These are phyloP conservation scores for Phytophthora idaei DNA, from an alignment of 352 stramenopile genomes.

Conservation along the genomic window DNA sequence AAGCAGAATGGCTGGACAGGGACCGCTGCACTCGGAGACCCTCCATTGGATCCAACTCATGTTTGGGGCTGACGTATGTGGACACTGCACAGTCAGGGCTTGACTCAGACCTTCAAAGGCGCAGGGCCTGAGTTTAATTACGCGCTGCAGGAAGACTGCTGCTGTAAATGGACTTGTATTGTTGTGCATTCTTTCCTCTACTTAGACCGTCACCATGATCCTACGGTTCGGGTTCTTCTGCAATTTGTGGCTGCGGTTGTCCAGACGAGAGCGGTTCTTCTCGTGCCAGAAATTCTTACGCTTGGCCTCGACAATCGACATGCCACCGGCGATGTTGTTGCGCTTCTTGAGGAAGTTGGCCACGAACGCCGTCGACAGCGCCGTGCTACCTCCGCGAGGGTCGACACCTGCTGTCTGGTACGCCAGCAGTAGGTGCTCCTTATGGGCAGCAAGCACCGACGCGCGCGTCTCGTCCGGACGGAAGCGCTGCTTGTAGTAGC, in stretches of 20 bases:
- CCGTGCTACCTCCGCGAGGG: slow-evolving; percentile 55
- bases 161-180: slow-evolving; percentile 21
- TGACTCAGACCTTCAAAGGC: not conserved
- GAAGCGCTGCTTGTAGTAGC: slow-evolving; percentile 92
- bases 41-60: slow-evolving; percentile 6
- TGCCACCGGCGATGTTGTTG: slow-evolving; percentile 82
- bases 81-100: not conserved
- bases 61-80: slow-evolving; percentile 11
- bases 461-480: slow-evolving; percentile 76
- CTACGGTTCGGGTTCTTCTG: slow-evolving; percentile 84
- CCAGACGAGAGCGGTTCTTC: slow-evolving; percentile 81
- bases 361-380: slow-evolving; percentile 79
- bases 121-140: not conserved
- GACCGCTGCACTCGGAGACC: not conserved
- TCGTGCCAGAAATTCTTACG: slow-evolving; percentile 76
- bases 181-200: slow-evolving; percentile 34
- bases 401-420: slow-evolving; percentile 81
- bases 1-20: slow-evolving; percentile 26
- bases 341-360: slow-evolving; percentile 82
- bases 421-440: slow-evolving; percentile 75
- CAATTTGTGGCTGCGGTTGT: slow-evolving; percentile 85
- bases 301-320: slow-evolving; percentile 73
- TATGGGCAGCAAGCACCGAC: slow-evolving; percentile 78
- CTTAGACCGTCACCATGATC: slow-evolving; percentile 75
- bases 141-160: too few relatives aligned